Base-by-base conservation (phyloP, 1,284 basidiomycete genomes). In the Vanrija sp. region DNA sequence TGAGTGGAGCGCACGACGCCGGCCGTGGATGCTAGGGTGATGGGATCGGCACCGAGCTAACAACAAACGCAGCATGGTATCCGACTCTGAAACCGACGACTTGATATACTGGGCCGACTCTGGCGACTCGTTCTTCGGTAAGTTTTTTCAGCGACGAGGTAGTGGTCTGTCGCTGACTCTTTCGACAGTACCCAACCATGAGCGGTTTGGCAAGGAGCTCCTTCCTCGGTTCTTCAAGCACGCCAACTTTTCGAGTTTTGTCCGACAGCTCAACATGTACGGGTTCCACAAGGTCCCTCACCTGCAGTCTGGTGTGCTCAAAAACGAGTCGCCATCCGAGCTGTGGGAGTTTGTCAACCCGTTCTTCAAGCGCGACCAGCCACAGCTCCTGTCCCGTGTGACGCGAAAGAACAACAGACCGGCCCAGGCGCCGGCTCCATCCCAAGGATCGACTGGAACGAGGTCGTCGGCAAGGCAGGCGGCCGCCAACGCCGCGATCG, bases 191-290 rank as follows among this genome's bases (percentile, higher is more conserved):
- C 85, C 92, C 47, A 90, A 96, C 75, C 88, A 93, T 68, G 92
- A 97, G 73, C 85, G 86, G 22, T 92, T 98, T 69, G 89, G 90
- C 3, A 85, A 87, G 45, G 89, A 97, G 74, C 84, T 96, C 23
- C 82, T 98, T 7, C 89, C 90, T 4, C 83, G 85, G 45, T 97
- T 89, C 87, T 98, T 97, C 84, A 97, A 97, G 73, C 94, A 97
- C 78, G 85, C 86, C 62, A 95, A 94, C 75, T 96, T 96, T 72
- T 85, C 85, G 45, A 91, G 88, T 41, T 97, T 98, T 70, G 93
- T 97, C 36, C 84, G 94, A 37, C 94, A 98, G 75, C 82, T 97
- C 67, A 97, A 98, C 81, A 96, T 96, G 91, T 94, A 95, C 73
- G 91, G 90, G 43, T 95, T 95, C 72, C 90, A 92, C 80, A 93